phyloP scores from a whole-genome alignment of 345 rosid species.

The Citrus unshiu region DNA sequence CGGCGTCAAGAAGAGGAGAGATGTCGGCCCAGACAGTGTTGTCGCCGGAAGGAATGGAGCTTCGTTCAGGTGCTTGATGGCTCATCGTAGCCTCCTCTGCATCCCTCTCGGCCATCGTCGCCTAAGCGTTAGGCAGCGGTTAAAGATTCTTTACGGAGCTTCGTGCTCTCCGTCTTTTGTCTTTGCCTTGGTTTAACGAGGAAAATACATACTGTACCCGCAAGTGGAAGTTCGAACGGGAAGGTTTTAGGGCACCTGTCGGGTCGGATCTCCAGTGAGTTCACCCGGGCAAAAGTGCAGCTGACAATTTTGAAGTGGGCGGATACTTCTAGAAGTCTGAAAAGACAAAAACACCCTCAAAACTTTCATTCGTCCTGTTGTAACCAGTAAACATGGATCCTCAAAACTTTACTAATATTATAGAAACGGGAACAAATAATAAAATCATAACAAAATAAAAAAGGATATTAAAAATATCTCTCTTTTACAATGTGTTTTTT shows the following conservation, averaged over 20 bases:
- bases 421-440: no score
- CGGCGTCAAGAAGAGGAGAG: slow-evolving; percentile 62
- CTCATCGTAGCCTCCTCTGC: slow-evolving; percentile 20
- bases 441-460: no score
- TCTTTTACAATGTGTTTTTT: no score
- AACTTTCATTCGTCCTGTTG: no score
- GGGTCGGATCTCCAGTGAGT: not conserved
- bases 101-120: slow-evolving; percentile 20
- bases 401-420: no score
- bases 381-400: no score
- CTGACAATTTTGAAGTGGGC: no score
- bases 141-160: not conserved
- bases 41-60: slow-evolving; percentile 57
- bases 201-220: not conserved
- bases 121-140: not conserved
- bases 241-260: not conserved
- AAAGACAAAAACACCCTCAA: no score
- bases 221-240: not conserved
- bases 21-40: slow-evolving; percentile 77
- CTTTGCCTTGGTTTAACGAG: not conserved
- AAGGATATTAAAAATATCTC: no score
- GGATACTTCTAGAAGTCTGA: no score
- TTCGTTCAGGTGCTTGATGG: slow-evolving; percentile 25
- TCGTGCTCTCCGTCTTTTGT: not conserved
- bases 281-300: no score